Conservation (phyloP, 768 basidiomycete genomes). For the Dioszegia aurantiaca region DNA sequence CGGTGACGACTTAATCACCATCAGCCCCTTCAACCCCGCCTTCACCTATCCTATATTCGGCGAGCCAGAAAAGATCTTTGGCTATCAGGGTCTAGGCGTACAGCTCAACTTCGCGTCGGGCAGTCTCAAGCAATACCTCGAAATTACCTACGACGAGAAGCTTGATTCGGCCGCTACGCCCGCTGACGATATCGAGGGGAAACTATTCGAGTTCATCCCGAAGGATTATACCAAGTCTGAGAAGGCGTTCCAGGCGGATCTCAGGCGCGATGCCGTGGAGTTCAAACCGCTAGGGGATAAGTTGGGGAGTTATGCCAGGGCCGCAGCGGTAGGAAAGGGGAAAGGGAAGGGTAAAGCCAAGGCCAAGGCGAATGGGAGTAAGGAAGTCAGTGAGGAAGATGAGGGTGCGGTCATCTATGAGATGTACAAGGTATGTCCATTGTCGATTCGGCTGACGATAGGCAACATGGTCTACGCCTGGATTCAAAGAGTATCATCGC, state of each 20-base stretch:
- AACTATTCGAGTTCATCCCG: conserved; percentile 72
- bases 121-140: conserved; percentile 72
- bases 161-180: conserved; percentile 58
- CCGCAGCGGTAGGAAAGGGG: conserved; percentile 57
- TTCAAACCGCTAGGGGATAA: conserved; percentile 76
- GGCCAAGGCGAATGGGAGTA: conserved; percentile 43
- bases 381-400: conserved; percentile 55
- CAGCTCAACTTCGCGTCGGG: conserved; percentile 86
- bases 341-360: conserved; percentile 60
- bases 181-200: conserved; percentile 82
- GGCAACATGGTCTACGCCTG: conserved; percentile 79
- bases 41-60: conserved; percentile 99
- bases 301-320: conserved; percentile 68
- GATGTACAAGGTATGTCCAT: conserved; percentile 74
- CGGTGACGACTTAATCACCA: conserved; percentile 59
- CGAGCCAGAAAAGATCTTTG: conserved; percentile 93
- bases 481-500: conserved; percentile 85
- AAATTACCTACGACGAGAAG: conserved; percentile 65
- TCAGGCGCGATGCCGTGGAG: conserved; percentile 70
- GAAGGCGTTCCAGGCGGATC: conserved; percentile 63
- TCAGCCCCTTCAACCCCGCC: conserved; percentile 69
- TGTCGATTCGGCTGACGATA: conserved; percentile 47
- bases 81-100: conserved; percentile 78
- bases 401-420: conserved; percentile 73
- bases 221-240: conserved; percentile 70